These are phyloP conservation scores for Gossypium armourianum DNA, from an alignment of 441 rosid species.

Conservation along the genomic window DNA sequence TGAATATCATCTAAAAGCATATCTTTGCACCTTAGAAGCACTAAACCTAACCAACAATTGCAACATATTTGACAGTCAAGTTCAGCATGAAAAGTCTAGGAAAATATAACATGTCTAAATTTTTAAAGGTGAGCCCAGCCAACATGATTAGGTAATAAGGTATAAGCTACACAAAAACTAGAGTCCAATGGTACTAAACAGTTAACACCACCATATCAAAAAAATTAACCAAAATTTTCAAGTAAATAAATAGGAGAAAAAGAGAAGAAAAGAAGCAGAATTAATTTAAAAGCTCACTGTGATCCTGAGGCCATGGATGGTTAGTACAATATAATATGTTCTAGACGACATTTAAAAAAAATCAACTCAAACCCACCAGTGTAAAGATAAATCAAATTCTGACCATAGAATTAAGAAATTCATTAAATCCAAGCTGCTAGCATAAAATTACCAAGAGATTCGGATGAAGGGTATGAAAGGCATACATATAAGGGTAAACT, in stretches of 20 bases:
- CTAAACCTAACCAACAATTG: background rate
- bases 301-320: background rate
- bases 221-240: background rate
- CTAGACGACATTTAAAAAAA: background rate
- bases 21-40: background rate
- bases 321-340: background rate
- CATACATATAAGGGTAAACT: conserved; percentile 1
- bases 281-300: background rate
- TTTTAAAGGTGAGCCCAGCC: background rate
- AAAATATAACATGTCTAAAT: background rate
- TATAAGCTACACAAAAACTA: background rate
- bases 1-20: conserved; percentile 7
- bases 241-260: background rate
- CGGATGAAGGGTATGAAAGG: background rate
- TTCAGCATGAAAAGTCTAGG: background rate
- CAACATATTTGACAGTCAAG: background rate
- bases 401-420: background rate
- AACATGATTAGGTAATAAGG: background rate
- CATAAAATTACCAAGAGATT: background rate
- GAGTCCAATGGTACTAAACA: background rate
- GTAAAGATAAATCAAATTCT: background rate
- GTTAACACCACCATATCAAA: background rate
- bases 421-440: background rate
- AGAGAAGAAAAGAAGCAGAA: background rate
- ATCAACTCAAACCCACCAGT: conserved; percentile 3